Percentiles rank a stretch among this genome's conserved stretches.
phyloP scores from a whole-genome alignment of 192 early-diverging fungal species.

The Coemansia sp. region DNA sequence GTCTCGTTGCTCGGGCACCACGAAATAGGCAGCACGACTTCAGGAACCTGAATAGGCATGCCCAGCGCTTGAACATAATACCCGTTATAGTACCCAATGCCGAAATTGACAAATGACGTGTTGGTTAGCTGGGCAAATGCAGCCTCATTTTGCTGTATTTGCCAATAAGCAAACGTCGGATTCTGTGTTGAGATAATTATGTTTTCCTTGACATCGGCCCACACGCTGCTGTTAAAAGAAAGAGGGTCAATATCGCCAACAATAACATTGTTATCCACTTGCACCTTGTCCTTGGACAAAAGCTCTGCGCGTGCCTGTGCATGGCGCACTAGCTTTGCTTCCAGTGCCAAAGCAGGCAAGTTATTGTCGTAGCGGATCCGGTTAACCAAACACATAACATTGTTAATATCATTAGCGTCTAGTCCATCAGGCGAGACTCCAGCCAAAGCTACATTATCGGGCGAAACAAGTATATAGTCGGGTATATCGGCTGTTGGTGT shows the following conservation, averaged over 20 bases:
- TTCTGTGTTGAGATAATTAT: constrained; percentile 22
- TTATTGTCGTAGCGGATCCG: constrained; percentile 30
- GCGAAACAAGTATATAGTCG: constrained; percentile 44
- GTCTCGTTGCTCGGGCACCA: constrained; percentile 46
- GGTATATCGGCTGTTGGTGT: constrained; percentile 13
- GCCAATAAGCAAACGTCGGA: constrained; percentile 46
- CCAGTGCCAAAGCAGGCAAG: constrained; percentile 24
- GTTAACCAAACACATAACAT: constrained; percentile 44
- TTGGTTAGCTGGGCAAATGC: constrained; percentile 12
- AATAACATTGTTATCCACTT: constrained; percentile 12
- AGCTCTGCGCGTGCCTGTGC: constrained; percentile 41
- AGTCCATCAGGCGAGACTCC: constrained; percentile 26
- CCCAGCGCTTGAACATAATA: constrained; percentile 52
- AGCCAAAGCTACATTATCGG: constrained; percentile 42
- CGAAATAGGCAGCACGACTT: constrained; percentile 13
- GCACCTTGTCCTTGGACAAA: constrained; percentile 6
- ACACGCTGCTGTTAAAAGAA: constrained; percentile 23
- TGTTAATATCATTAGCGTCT: constrained; percentile 24
- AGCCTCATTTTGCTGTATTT: constrained; percentile 13
- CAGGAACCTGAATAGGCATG: constrained; percentile 10
- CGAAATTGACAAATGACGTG: constrained; percentile 20
- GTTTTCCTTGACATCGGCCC: constrained; percentile 38
- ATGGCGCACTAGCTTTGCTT: constrained; percentile 33
- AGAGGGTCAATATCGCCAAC: constrained; percentile 6
- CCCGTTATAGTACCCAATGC: constrained; percentile 20